Evolutionary conservation across 305 asterid genomes (phyloP).

Genomic region (Fraxinus velutina): DNA sequence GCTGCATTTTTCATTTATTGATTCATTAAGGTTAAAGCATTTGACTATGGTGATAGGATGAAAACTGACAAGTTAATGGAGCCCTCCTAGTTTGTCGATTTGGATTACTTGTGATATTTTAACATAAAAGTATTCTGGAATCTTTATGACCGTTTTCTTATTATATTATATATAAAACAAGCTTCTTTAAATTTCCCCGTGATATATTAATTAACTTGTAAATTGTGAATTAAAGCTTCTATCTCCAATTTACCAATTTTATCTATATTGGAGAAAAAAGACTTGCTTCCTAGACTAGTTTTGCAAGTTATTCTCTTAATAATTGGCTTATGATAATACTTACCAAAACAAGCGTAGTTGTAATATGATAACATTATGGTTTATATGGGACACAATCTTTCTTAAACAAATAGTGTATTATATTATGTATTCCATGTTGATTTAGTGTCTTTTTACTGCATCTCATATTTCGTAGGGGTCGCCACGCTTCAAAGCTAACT

Average conservation of each 20-base stretch:
- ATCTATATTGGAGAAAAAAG: neutral
- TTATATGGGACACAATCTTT: neutral
- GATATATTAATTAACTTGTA: neutral
- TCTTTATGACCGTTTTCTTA: neutral
- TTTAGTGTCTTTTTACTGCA: slow-evolving; percentile 1
- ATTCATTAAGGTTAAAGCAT: neutral
- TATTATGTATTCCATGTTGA: neutral
- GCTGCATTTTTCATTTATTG: neutral
- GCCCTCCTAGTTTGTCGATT: neutral
- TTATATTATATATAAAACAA: neutral
- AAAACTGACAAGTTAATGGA: neutral
- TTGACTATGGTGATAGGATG: neutral
- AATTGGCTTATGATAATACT: neutral
- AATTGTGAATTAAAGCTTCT: neutral
- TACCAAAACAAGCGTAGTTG: neutral
- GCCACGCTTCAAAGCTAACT: slow-evolving; percentile 93
- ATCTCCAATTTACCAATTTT: neutral
- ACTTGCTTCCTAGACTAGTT: neutral
- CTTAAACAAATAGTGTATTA: neutral
- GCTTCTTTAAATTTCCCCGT: neutral
- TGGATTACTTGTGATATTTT: neutral
- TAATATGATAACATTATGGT: neutral
- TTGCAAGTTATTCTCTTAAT: neutral
- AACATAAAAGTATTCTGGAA: neutral
- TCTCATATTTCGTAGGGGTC: slow-evolving; percentile 61